A percentile compares a stretch with the other conserved stretches of the same genome.
Evolutionary conservation across 148 eudicot species (phyloP).

Genomic region (Camellia japonica): DNA sequence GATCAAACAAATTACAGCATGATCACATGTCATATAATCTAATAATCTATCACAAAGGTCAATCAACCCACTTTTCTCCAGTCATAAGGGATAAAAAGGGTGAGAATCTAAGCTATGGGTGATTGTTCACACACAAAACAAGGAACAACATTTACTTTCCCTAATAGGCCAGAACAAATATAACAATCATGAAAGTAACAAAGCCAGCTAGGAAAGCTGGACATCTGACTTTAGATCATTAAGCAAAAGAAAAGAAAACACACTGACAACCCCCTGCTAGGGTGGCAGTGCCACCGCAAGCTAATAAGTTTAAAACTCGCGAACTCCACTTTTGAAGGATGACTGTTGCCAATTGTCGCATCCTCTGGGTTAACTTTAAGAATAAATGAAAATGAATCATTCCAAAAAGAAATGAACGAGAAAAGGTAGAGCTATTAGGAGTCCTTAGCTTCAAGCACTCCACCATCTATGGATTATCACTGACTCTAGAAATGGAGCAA

Average conservation of each 20-base stretch:
- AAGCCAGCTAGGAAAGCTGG: neutral
- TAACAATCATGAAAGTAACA: neutral
- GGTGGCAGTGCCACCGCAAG: neutral
- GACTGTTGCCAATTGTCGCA: neutral
- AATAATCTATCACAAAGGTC: neutral
- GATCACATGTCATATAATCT: too few relatives aligned
- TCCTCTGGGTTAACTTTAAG: neutral
- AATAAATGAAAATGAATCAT: too few relatives aligned
- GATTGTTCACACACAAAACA: neutral
- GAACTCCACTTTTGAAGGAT: neutral
- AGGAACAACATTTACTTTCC: neutral
- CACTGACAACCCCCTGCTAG: neutral
- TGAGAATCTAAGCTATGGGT: neutral
- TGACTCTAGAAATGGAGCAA: neutral
- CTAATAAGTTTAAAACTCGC: neutral
- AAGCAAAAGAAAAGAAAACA: neutral
- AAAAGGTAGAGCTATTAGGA: neutral
- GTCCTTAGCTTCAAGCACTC: neutral
- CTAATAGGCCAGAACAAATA: neutral
- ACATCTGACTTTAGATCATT: neutral
- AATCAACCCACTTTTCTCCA: neutral
- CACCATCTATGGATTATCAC: neutral
- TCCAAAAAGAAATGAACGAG: too few relatives aligned
- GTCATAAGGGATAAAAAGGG: neutral
- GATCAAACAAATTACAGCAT: neutral